Conservation (phyloP, 169 alveolate species). For the Eimeria maxima region DNA sequence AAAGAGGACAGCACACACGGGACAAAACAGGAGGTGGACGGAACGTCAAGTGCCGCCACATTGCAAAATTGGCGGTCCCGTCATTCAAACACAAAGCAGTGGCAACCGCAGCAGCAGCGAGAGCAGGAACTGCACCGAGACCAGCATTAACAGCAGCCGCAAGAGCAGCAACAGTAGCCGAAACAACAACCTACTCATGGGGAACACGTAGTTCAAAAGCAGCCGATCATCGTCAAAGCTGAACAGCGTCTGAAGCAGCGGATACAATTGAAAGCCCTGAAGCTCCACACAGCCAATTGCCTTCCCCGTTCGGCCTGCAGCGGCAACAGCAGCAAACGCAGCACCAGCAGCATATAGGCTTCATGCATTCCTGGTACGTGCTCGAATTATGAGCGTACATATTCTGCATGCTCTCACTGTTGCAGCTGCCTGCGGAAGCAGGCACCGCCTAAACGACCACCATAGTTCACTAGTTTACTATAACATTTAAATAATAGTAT, state of each 20-base stretch:
- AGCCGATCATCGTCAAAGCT: neutral
- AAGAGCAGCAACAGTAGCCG: neutral
- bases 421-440: neutral
- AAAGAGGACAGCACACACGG: too few relatives aligned
- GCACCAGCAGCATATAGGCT: neutral
- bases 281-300: constrained; percentile 46
- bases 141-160: neutral
- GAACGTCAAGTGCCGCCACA: neutral
- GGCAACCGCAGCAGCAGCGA: neutral
- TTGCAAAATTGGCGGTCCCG: neutral
- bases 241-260: constrained; percentile 37
- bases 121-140: neutral
- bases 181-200: constrained; percentile 29
- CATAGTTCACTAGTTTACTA: too few relatives aligned
- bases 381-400: neutral
- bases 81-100: too few relatives aligned
- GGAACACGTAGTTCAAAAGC: constrained; percentile 43
- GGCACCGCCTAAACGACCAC: neutral
- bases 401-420: neutral
- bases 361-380: neutral
- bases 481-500: too few relatives aligned
- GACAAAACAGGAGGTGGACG: too few relatives aligned
- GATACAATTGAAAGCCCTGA: constrained; percentile 56
- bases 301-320: constrained; percentile 14
- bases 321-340: neutral